Evolutionary conservation across 2,329 filamentous ascomycete species (phyloP), one percentile per base, ranked within the genome.

Genomic region (Cladobotryum mycophilum): DNA sequence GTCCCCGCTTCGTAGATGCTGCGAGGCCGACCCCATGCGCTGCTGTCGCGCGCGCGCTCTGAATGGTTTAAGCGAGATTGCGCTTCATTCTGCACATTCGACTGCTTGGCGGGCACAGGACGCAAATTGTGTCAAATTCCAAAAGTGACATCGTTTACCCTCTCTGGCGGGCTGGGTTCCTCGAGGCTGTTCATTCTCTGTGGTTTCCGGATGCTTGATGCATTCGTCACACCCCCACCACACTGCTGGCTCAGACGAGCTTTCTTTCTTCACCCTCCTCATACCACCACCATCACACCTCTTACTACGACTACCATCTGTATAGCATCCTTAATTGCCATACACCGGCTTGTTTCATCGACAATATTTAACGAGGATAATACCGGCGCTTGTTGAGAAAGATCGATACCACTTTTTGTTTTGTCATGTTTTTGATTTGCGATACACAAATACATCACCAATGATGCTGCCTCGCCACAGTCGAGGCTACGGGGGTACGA

Each of bases 291-390:
- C 36, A 43, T 34, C 30, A 9, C 7, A 3, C 17, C 36, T 33
- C 53, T 52, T 54, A 57, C 53, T 62, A 53, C 59, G 25, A 30
- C 60, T 61, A 60, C 63, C 64, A 62, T 64, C 61, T 76, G 72
- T 76, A 76, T 62, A 75, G 74, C 67, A 75, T 69, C 66, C 62
- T 69, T 70, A 69, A 69, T 71, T 68, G 66, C 73, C 69, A 74
- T 69, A 72, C 52, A 52, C 45, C 49, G 52, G 47, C 40, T 48
- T 54, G 41, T 64, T 70, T 70, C 69, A 69, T 70, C 70, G 65
- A 73, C 70, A 75, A 68, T 71, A 64, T 52, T 48, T 50, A 38
- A 62, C 61, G 62, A 67, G 65, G 63, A 67, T 63, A 60, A 45
- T 55, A 61, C 57, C 65, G 67, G 69, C 67, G 66, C 70, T 65